Base-by-base conservation (phyloP, 2,329 filamentous ascomycete species). In the Phialocephala sp. region DNA sequence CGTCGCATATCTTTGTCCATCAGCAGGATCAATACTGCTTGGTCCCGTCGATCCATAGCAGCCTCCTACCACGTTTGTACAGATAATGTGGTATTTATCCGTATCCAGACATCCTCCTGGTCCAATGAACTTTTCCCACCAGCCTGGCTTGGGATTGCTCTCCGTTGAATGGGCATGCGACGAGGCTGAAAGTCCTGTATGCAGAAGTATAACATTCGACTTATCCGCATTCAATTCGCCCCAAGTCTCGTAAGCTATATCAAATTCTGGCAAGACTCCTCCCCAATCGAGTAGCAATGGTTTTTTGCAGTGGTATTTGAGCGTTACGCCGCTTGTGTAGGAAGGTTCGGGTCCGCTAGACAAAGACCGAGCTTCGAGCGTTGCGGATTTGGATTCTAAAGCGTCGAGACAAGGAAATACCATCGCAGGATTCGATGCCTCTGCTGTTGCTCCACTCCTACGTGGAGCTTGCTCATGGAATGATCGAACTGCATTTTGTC, bases 71-170 rank as follows among this genome's bases (percentile, higher is more conserved):
- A 98, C 94, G 76, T 99, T 99, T 11, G 95, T 98, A 80, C 95
- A 99, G 67, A 99, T 92, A 66, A 99, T 82, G 75, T 93, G 92
- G 82, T 96, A 97, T 76, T 93, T 94, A 78, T 94, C 82, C 1
- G 95, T 99, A 77, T 99, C 93, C 11, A 99, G 80, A 12, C 93
- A 91, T 22, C 85, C 85, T 0, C 91, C 93, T 0, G 94, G 91
- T 0, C 95, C 95, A 74, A 99, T 98, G 77, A 99, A 99, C 78
- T 91, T 94, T 80, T 99, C 95, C 95, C 95, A 99, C 95, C 95
- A 99, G 3, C 95, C 95, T 0, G 93, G 91, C 77, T 94, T 91
- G 0, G 92, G 86, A 77, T 99, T 99, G 11, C 84, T 82, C 60
- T 87, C 84, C n/a, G 94, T 98, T 65, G 93, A 97, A 76, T 94